A percentile compares a stretch with the other conserved stretches of the same genome.
These are phyloP conservation scores for Neurospora hispaniola DNA, from an alignment of 495 filamentous ascomycete genomes.

Conservation along the genomic window DNA sequence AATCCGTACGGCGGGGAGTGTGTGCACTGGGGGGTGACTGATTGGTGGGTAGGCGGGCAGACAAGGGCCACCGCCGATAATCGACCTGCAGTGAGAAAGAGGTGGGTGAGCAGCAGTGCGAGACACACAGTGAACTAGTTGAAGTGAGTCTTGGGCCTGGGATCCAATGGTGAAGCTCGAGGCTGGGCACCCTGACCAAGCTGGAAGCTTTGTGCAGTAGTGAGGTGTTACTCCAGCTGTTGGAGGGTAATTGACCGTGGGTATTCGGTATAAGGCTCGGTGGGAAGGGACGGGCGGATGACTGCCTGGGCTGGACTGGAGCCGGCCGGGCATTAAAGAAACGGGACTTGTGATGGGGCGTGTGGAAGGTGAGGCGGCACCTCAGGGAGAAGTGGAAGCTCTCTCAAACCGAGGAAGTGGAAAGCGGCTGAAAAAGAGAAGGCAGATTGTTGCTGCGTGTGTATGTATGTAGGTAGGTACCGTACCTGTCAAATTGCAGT, in stretches of 20 bases:
- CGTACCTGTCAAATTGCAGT: not conserved
- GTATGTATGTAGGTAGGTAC: not conserved
- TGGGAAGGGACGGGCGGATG: not conserved
- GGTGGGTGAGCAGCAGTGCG: not conserved
- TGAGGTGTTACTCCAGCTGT: not conserved
- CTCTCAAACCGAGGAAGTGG: not conserved
- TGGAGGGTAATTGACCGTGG: not conserved
- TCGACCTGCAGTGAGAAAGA: not conserved
- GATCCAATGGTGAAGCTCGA: not conserved
- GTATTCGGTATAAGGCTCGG: not conserved
- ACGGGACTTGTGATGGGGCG: not conserved
- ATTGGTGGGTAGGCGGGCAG: not conserved
- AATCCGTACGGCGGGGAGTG: not conserved
- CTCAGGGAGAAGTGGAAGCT: no score
- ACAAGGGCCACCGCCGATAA: not conserved
- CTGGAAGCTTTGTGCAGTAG: not conserved
- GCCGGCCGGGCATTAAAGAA: not conserved
- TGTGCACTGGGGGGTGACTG: not conserved
- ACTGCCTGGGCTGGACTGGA: not conserved
- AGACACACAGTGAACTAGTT: not conserved
- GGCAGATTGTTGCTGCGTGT: not conserved
- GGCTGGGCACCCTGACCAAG: not conserved
- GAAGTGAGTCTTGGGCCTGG: not conserved
- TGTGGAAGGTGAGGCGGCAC: not conserved
- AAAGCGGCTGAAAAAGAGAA: not conserved